Evolutionary conservation across 176 grass and related monocot genomes (phyloP), one percentile per base, ranked within the genome.

Genomic region (Oryza glaberrima): DNA sequence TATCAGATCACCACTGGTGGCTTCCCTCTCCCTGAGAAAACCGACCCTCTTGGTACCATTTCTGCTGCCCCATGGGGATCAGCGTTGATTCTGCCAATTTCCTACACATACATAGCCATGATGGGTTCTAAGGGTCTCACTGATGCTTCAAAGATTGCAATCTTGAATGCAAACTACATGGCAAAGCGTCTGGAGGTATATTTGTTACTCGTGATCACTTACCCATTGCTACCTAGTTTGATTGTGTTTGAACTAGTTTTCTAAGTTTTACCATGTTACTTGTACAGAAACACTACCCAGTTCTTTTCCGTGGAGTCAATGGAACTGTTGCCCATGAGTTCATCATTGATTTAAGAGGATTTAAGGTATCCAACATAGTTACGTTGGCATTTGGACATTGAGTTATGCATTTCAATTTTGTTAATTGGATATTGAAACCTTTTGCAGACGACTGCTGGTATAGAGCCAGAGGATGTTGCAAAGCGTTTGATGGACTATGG

Each of bases 271-370:
- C 47, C 54, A 28, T 12, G 80, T 77, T 13, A 7, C 40, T 77
- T 49, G 72, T 92, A 75, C 86, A 99, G 97, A 99, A 99, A 16
- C 86, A 99, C 86, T 99, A 92, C 81, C 94, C 97, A 44, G 90
- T 99, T 91, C 94, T 99, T 87, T 99, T 99, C 86, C 87, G 97
- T n/a, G 97, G 97, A 91, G 97, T 96, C 60, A 99, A 99, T 36
- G 97, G 97, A 76, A 99, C 97, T 82, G 86, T 89, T 67, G 97
- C 97, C 44, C 97, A 99, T 73, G 97, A 99, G 72, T 99, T 96
- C 86, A 99, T 99, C 58, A 83, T 99, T 67, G 97, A 99, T 81
- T 91, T 99, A 84, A 95, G 97, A 89, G 97, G 86, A 54, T 99
- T 96, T 83, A 99, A 99, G 97, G 97, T 99, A 86, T 38, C 60